A percentile compares a stretch with the other conserved stretches of the same genome.
Evolutionary conservation across 805 yeast genomes (phyloP).

Genomic region (Myxozyma neglecta): DNA sequence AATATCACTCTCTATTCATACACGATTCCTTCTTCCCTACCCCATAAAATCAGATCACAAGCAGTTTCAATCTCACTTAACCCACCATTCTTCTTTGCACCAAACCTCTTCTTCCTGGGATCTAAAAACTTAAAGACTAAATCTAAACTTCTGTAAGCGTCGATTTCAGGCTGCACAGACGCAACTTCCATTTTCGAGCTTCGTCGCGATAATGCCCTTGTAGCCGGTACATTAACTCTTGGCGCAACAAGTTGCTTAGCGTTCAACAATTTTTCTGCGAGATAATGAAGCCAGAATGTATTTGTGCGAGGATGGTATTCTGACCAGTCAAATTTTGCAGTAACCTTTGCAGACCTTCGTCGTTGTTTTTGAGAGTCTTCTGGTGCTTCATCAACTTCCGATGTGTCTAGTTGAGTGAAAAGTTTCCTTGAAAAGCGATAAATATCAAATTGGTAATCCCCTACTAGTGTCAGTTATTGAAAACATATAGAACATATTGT

Average conservation of each 20-base stretch:
- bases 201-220: background rate
- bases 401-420: constrained; percentile 11
- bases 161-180: constrained; percentile 12
- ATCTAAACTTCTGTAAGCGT: constrained; percentile 23
- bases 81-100: background rate
- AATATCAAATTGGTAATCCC: constrained; percentile 62
- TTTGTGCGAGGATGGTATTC: constrained; percentile 52
- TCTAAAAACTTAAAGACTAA: constrained; percentile 17
- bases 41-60: constrained; percentile 18
- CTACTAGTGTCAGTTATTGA: constrained; percentile 32
- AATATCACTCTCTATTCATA: constrained; percentile 4
- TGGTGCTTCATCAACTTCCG: constrained; percentile 19
- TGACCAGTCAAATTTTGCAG: constrained; percentile 49
- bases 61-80: constrained; percentile 10
- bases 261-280: constrained; percentile 52
- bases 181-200: background rate
- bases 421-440: constrained; percentile 53
- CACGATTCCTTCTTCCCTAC: constrained; percentile 10
- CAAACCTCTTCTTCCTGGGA: constrained; percentile 24
- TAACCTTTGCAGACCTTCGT: constrained; percentile 8
- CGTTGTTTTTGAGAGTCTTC: constrained; percentile 45
- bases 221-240: background rate
- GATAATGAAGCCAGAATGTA: constrained; percentile 62
- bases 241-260: constrained; percentile 41
- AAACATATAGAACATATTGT: too few relatives aligned